phyloP scores from a whole-genome alignment of 1,139 yeast genomes.

The Debaryomyces sp. region DNA sequence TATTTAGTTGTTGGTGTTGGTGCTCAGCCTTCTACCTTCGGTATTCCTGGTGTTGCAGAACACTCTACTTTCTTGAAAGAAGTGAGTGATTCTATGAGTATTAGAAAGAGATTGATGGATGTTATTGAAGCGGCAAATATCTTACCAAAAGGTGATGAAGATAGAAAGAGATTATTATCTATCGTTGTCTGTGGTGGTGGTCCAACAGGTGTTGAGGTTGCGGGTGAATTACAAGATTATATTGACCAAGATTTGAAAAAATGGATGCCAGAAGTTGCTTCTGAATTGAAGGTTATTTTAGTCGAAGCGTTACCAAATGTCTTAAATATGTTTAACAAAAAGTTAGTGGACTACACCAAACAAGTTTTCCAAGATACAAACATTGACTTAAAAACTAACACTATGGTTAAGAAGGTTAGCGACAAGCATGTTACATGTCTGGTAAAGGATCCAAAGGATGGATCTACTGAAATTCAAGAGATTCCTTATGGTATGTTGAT shows the following conservation, averaged over 20 bases:
- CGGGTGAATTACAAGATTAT: constrained; percentile 94
- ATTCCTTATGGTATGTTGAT: constrained; percentile 87
- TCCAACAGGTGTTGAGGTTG: constrained; percentile 96
- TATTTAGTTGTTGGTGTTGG: constrained; percentile 89
- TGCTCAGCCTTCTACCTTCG: constrained; percentile 89
- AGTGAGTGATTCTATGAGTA: constrained; percentile 77
- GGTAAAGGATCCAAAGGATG: constrained; percentile 65
- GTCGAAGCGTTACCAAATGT: constrained; percentile 94
- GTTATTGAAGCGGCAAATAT: constrained; percentile 82
- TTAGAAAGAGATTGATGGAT: constrained; percentile 76
- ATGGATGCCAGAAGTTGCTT: constrained; percentile 86
- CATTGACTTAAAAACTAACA: constrained; percentile 76
- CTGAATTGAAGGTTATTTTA: constrained; percentile 78
- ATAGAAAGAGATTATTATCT: constrained; percentile 77
- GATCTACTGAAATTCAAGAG: constrained; percentile 56
- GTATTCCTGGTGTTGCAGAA: constrained; percentile 91
- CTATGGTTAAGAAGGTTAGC: constrained; percentile 86
- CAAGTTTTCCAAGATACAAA: constrained; percentile 78
- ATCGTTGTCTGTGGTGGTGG: constrained; percentile 95
- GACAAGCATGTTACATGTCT: constrained; percentile 69
- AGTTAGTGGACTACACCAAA: constrained; percentile 82
- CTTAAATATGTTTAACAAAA: constrained; percentile 82
- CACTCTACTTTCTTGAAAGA: constrained; percentile 86
- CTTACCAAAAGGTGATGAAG: constrained; percentile 72
- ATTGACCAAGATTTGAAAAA: constrained; percentile 85